Conservation (phyloP, 2,329 filamentous ascomycete genomes). For the Albifimbria verrucaria region DNA sequence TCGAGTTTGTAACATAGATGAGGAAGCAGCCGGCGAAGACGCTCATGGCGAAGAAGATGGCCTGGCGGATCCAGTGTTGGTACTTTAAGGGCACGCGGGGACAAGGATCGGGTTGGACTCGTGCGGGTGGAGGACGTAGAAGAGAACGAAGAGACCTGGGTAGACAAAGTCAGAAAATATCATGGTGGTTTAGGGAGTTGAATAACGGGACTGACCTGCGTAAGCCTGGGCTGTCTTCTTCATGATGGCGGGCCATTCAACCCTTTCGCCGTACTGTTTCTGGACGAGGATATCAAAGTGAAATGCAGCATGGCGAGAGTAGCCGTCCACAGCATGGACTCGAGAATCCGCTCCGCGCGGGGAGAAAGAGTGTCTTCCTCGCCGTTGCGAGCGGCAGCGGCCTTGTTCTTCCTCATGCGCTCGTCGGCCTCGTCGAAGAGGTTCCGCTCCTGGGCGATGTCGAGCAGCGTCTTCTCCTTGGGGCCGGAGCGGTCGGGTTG, state of each 20-base stretch:
- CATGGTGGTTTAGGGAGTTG: background rate
- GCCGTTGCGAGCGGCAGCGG: conserved; percentile 21
- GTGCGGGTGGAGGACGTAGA: conserved; percentile 57
- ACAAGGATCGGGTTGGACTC: conserved; percentile 44
- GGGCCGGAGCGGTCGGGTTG: conserved; percentile 67
- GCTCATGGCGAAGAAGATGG: conserved; percentile 62
- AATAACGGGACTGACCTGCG: conserved; percentile 38
- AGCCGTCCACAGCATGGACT: conserved; percentile 55
- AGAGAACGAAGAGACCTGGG: conserved; percentile 51
- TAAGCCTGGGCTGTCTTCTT: conserved; percentile 51
- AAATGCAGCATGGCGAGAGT: conserved; percentile 71
- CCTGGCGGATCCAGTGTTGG: conserved; percentile 49
- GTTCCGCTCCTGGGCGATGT: conserved; percentile 65
- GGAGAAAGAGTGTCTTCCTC: conserved; percentile 38
- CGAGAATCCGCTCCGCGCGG: conserved; percentile 48
- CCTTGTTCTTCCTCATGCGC: conserved; percentile 14
- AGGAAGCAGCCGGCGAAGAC: conserved; percentile 70
- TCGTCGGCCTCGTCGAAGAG: conserved; percentile 49
- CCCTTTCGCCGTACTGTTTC: conserved; percentile 69
- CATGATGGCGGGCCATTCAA: conserved; percentile 56
- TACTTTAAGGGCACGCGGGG: conserved; percentile 44
- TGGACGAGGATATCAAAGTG: conserved; percentile 78
- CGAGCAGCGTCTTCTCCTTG: conserved; percentile 64
- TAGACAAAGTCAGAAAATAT: conserved; percentile 1
- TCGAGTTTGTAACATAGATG: conserved; percentile 74